phyloP scores from a whole-genome alignment of 257 asterid species.

The Marsdenia floribunda region DNA sequence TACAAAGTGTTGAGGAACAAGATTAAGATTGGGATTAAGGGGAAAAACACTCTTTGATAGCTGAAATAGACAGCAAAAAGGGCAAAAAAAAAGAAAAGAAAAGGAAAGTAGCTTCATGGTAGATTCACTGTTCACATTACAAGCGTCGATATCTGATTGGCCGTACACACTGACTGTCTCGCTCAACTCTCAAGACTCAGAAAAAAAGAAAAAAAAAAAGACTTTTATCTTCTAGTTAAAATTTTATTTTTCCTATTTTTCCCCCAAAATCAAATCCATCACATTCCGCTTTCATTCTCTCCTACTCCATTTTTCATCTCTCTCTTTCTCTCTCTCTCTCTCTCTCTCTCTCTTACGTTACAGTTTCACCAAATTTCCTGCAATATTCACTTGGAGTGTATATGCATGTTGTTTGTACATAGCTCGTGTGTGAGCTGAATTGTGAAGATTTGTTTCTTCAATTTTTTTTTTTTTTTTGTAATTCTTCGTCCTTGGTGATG shows the following conservation, averaged over 20 bases:
- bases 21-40: too few relatives aligned
- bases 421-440: slow-evolving; percentile 7
- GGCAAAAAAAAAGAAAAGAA: not conserved
- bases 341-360: not conserved
- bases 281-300: slow-evolving; percentile 2
- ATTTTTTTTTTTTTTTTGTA: slow-evolving; percentile 7
- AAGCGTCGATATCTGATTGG: slow-evolving; percentile 8
- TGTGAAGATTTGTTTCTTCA: not conserved
- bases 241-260: too few relatives aligned
- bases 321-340: not conserved
- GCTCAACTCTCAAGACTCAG: not conserved
- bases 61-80: too few relatives aligned
- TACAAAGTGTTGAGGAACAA: too few relatives aligned
- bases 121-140: not conserved
- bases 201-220: not conserved
- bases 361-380: not conserved
- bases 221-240: not conserved
- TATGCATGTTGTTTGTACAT: too few relatives aligned
- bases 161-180: not conserved
- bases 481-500: slow-evolving; percentile 4
- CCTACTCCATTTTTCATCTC: not conserved
- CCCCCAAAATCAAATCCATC: slow-evolving; percentile 11
- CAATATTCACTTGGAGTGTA: not conserved
- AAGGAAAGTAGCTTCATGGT: not conserved
- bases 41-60: too few relatives aligned